Evolutionary conservation across 192 early-diverging fungal species (phyloP).

Genomic region (Cetraspora pellucida): DNA sequence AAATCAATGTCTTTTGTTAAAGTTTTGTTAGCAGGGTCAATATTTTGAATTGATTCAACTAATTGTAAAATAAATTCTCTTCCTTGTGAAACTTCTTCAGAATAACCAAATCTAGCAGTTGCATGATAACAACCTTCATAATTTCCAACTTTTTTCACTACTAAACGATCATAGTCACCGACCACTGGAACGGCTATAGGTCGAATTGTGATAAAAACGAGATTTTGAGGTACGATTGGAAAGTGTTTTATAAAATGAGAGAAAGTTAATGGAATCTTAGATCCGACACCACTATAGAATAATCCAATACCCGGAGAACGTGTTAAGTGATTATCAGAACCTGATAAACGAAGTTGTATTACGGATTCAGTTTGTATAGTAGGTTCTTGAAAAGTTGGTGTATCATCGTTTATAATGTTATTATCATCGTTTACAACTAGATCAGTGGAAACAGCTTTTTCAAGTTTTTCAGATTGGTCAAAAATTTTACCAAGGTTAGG

Average conservation of each 20-base stretch:
- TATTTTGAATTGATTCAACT: neutral
- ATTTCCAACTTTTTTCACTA: constrained; percentile 11
- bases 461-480: neutral
- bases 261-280: constrained; percentile 28
- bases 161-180: constrained; percentile 25
- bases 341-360: neutral
- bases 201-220: constrained; percentile 34
- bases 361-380: neutral
- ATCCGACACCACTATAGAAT: constrained; percentile 28
- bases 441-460: neutral
- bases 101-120: constrained; percentile 26
- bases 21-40: neutral
- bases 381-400: too few relatives aligned
- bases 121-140: neutral
- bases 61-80: constrained; percentile 16
- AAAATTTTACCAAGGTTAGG: constrained; percentile 21
- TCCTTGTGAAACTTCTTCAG: constrained; percentile 12
- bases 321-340: neutral
- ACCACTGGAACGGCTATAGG: constrained; percentile 20
- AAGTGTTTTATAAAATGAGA: constrained; percentile 35
- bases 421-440: too few relatives aligned
- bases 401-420: neutral
- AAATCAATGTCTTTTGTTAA: neutral
- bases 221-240: constrained; percentile 26
- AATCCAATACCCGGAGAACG: constrained; percentile 31